phyloP scores from a whole-genome alignment of 192 early-diverging fungal species.

The Coemansia sp. region DNA sequence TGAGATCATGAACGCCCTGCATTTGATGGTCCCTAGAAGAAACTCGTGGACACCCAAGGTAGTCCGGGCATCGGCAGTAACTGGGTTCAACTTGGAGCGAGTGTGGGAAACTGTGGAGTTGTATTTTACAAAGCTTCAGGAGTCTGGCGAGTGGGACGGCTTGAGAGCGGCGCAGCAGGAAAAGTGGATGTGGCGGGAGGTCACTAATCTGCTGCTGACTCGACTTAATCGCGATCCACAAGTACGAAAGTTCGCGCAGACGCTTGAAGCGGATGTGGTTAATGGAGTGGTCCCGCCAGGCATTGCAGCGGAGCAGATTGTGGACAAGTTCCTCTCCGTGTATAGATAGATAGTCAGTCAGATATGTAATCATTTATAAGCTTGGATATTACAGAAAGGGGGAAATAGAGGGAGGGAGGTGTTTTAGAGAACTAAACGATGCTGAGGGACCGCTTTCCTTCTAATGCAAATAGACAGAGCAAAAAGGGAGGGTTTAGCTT shows the following conservation, averaged over 20 bases:
- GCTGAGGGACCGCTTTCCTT: constrained; percentile 26
- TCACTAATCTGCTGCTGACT: constrained; percentile 27
- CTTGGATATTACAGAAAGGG: background rate
- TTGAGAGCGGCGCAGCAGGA: constrained; percentile 34
- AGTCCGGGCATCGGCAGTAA: constrained; percentile 40
- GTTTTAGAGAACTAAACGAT: constrained; percentile 9
- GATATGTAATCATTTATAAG: background rate
- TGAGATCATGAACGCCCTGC: constrained; percentile 52
- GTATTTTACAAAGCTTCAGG: constrained; percentile 24
- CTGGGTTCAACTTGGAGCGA: constrained; percentile 39
- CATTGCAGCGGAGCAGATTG: constrained; percentile 40
- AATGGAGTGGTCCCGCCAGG: constrained; percentile 25
- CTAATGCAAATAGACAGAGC: constrained; percentile 1
- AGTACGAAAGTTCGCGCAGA: constrained; percentile 14
- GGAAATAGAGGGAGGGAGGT: too few species aligned
- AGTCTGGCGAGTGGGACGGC: constrained; percentile 36
- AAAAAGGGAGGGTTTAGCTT: background rate
- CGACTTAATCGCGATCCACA: constrained; percentile 17
- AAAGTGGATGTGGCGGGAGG: constrained; percentile 54
- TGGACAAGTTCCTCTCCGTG: constrained; percentile 21
- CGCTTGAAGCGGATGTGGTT: constrained; percentile 18
- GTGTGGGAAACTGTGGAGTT: constrained; percentile 31
- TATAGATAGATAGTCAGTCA: background rate
- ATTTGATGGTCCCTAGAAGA: constrained; percentile 35
- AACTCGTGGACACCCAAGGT: constrained; percentile 36